Base-by-base conservation (phyloP, 225 moss, liverwort and hornwort genomes). In the Antitrichia curtipendula region DNA sequence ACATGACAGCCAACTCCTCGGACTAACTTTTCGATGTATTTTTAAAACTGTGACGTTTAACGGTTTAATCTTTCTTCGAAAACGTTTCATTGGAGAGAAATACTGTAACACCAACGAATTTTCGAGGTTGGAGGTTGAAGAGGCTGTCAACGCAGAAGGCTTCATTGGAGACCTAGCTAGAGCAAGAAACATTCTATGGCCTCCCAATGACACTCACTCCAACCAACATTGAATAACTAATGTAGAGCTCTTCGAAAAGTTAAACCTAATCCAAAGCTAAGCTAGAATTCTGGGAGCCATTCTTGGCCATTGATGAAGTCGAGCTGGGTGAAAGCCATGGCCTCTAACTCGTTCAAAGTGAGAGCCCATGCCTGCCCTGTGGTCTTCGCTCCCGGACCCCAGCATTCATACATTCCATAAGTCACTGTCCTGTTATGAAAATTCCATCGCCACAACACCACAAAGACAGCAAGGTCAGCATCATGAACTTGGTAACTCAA, bases 241-340 rank as follows among this genome's bases (percentile, higher is more conserved):
- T 57, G 59, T 13, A 17, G 68, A 68, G 61, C 71, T 27, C 56
- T 70, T 75, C 62, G n/a, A 7, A 20, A 79, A 61, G 15, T 25
- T 27, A 3, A 28, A 47, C 62, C 54, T 90, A 79, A 24, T 78
- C n/a, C 21, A 13, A 49, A 54, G 14, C 41, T 13, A 45, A 36
- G n/a, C 78, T 86, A 81, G 10, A 90, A 50, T 83, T 92, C 92
- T 22, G 85, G 84, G 38, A 95, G 86, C 95, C 95, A 95, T 53
- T 92, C 88, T 86, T 88, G 89, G 40, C 92, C 95, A 84, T 93
- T 89, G 85, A 95, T 95, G 88, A 93, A 95, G 78, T 82, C 88
- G 31, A 94, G 36, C 9, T 91, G 77, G 24, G 85, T 92, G 84
- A 87, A 95, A 15, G 86, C 70, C 88, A 90, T 83, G 64, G 91